Evolutionary conservation across 352 stramenopile species (phyloP).

Genomic region (Phytopythium helicoides): DNA sequence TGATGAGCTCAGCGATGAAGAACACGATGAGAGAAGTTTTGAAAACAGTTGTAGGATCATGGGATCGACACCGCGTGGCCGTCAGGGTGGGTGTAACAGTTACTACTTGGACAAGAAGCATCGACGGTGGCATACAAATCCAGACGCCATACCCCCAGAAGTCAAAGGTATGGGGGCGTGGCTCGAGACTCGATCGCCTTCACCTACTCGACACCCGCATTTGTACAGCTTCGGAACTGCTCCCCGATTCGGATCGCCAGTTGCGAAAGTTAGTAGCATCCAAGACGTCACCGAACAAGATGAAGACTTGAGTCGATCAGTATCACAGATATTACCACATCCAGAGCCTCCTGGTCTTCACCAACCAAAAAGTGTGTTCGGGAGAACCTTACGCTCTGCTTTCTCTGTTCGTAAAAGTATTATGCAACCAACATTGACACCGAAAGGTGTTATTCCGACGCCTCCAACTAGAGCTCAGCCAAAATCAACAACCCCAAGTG

Average conservation of each 20-base stretch:
- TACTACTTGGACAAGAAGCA: no score
- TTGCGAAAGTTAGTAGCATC: conserved; percentile 13
- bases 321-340: not conserved
- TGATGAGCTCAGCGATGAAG: conserved; percentile 4
- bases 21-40: conserved; percentile 2
- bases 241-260: conserved; percentile 7
- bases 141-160: conserved; percentile 9
- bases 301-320: not conserved
- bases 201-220: conserved; percentile 6
- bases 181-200: conserved; percentile 26
- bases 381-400: conserved; percentile 6
- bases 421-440: not conserved
- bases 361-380: conserved; percentile 26
- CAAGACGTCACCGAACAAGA: not conserved
- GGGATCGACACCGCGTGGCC: no score
- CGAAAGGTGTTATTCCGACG: not conserved
- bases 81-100: no score
- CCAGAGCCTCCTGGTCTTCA: not conserved
- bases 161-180: conserved; percentile 42
- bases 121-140: not conserved
- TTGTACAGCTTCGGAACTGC: conserved; percentile 9
- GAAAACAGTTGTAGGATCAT: not conserved
- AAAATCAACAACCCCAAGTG: not conserved
- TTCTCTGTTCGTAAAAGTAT: conserved; percentile 11
- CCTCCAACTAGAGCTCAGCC: not conserved